Conservation (phyloP, 2,329 filamentous ascomycete species). For the Teratosphaeria destructans region DNA sequence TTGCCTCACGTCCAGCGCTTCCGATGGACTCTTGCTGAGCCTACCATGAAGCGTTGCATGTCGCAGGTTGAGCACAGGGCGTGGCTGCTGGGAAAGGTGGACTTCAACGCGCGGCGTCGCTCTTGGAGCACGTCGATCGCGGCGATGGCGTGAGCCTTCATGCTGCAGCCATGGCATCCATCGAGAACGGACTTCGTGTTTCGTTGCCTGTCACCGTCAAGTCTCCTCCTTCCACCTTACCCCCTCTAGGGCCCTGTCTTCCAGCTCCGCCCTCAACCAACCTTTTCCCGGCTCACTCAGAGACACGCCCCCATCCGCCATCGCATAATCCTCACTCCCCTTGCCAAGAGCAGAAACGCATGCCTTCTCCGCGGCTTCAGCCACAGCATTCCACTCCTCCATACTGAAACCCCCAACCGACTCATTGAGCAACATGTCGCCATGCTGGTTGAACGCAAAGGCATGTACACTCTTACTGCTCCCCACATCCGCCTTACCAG, state of each 20-base stretch:
- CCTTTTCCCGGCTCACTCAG: slow-evolving; percentile 16
- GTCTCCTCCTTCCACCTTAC: slow-evolving; percentile 31
- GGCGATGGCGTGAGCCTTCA: background rate
- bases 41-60: no score
- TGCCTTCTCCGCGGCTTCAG: slow-evolving; percentile 52
- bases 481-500: slow-evolving; percentile 52
- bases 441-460: slow-evolving; percentile 67
- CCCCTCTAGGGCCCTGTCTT: slow-evolving; percentile 29
- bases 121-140: background rate
- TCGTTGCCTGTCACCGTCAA: slow-evolving; percentile 12
- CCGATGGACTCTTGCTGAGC: no score
- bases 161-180: background rate
- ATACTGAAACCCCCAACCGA: slow-evolving; percentile 71
- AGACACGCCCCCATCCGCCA: slow-evolving; percentile 26
- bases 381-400: slow-evolving; percentile 63
- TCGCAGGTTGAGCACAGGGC: no score
- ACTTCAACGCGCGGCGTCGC: no score
- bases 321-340: slow-evolving; percentile 26
- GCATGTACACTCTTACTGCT: slow-evolving; percentile 64
- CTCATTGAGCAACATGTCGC: slow-evolving; percentile 65
- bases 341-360: slow-evolving; percentile 45
- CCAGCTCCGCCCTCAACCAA: slow-evolving; percentile 32
- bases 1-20: no score
- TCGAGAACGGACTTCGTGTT: background rate
- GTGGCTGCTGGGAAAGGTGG: no score